Base-by-base conservation (phyloP, 78 protist genomes). In the Chrysochromulina parva region DNA sequence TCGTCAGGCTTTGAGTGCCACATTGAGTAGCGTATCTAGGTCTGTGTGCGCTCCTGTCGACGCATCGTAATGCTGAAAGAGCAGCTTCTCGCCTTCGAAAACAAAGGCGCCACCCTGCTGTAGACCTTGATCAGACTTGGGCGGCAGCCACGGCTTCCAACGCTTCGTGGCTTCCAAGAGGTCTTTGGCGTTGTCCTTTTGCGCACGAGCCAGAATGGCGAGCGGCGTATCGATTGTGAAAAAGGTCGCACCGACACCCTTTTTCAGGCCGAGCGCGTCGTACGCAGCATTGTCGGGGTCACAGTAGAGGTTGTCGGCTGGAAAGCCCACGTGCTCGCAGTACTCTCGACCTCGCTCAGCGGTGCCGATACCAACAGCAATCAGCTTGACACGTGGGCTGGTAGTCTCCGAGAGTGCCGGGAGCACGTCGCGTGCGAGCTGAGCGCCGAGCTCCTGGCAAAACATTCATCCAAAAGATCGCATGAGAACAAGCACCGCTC, bases 111-210 rank as follows among this genome's bases (percentile, higher is more conserved):
- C 88, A 9, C 88, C 88, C 47, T 85, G 88, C 67, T 85, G 88
- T 1, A 85, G 67, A 0, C 67, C 88, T 14, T 85, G 88, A 11
- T 5, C 9, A 0, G 0, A 7, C 67, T 85, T 54, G 53, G 88
- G 88, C 2, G 88, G 88, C 20, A 85, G 48, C 88, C 88, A 85
- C 67, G 53, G 52, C 88, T 85, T 85, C 88, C 88, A 85, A 11
- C 67, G 48, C 28, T 3, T 13, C 7, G 52, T 28, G 17, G 67
- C 88, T 0, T 1, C 88, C 22, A 55, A 1, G 11, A 85, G 52
- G 53, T 85, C 88, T 1, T 11, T 28, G 16, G 88, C 88, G 53
- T 67, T 67, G 67, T 85, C 88, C 60, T 22, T 53, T 5, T 16
- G 24, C 0, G 16, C 19, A 4, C 88, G 62, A 14, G 16, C 48